These are phyloP conservation scores for Arbutus unedo DNA, from an alignment of 148 eudicot genomes.

Conservation along the genomic window DNA sequence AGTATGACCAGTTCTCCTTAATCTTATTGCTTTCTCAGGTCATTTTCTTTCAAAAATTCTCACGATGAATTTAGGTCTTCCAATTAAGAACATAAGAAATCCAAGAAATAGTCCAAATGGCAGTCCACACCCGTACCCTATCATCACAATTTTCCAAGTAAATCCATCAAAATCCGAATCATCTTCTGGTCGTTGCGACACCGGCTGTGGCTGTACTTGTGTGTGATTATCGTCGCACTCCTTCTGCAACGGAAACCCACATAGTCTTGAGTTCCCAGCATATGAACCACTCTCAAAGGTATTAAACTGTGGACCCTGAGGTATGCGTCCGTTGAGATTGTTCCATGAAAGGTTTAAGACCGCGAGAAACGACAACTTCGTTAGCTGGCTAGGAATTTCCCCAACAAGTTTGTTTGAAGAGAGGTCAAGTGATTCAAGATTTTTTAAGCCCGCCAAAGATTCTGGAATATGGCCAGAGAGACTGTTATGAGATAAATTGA, in stretches of 20 bases:
- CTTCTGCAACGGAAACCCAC: slow-evolving; percentile 3
- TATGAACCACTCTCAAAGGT: slow-evolving; percentile 1
- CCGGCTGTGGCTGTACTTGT: background rate
- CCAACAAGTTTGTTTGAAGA: slow-evolving; percentile 17
- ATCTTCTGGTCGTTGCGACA: background rate
- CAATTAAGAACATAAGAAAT: background rate
- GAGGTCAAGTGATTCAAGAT: slow-evolving; percentile 22
- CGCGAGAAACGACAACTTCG: background rate
- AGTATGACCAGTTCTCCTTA: too few relatives aligned
- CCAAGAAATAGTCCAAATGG: background rate
- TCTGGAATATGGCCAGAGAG: slow-evolving; percentile 18
- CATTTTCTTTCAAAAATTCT: background rate
- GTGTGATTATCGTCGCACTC: background rate
- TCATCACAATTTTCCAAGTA: background rate
- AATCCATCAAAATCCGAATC: background rate
- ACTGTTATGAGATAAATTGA: slow-evolving; percentile 18
- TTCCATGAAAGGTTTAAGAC: background rate
- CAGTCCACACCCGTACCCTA: background rate
- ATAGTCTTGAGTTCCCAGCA: background rate
- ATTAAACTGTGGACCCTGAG: background rate
- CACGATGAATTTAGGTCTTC: background rate
- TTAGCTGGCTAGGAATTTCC: background rate
- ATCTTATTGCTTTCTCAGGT: background rate
- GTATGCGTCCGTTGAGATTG: background rate
- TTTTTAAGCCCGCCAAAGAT: slow-evolving; percentile 9